These are phyloP conservation scores for Quercus ilex DNA, from an alignment of 306 rosid genomes.

Conservation along the genomic window DNA sequence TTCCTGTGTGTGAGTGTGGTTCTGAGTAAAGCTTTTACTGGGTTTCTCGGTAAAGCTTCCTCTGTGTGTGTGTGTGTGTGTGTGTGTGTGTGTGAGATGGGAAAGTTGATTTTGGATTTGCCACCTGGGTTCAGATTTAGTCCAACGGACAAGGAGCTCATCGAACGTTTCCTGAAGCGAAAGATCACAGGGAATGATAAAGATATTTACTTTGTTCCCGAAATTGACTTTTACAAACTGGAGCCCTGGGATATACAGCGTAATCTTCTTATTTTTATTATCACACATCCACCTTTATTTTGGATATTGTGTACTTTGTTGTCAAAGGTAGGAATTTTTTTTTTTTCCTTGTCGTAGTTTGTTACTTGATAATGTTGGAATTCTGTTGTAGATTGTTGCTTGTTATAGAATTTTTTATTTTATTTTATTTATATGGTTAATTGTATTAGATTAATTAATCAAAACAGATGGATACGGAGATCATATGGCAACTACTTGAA, in stretches of 20 bases:
- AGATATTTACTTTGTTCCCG: conserved; percentile 67
- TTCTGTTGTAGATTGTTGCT: no score
- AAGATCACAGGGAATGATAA: conserved; percentile 68
- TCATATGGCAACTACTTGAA: no score
- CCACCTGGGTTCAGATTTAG: conserved; percentile 86
- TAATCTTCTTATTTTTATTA: conserved; percentile 9
- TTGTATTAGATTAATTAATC: no score
- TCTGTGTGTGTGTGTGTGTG: neutral
- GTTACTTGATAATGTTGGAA: no score
- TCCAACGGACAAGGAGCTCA: conserved; percentile 80
- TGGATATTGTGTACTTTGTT: neutral
- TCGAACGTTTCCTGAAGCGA: conserved; percentile 51
- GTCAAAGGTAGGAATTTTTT: neutral
- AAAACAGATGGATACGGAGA: no score
- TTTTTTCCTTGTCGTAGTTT: no score
- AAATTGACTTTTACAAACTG: conserved; percentile 81
- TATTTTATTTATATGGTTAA: no score
- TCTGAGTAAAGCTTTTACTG: no score
- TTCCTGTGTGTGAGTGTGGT: no score
- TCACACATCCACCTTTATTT: neutral
- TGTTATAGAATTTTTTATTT: no score
- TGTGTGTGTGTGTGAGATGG: neutral
- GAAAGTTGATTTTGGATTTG: conserved; percentile 34
- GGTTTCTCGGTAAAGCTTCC: no score
- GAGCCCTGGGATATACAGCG: conserved; percentile 98